Evolutionary conservation across 2,329 filamentous ascomycete genomes (phyloP), one percentile per base, ranked within the genome.

Genomic region (Aspergillus cejpii): DNA sequence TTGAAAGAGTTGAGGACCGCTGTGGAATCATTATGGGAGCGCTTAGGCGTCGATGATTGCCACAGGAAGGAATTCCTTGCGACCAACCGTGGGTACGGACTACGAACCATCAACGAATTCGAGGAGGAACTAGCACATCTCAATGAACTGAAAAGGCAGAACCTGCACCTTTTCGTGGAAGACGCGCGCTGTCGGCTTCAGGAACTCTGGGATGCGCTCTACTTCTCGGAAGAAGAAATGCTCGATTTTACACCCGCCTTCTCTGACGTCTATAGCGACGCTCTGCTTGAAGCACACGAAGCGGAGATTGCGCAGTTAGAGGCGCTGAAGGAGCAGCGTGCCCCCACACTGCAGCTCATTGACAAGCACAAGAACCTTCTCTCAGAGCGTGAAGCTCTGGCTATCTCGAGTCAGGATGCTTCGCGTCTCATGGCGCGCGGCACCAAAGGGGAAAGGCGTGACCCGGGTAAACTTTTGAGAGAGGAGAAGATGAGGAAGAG

Each of bases 401-500:
- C 83, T n/a, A 79, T 85, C 34, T 95, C 91, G 1, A 94, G 88
- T 58, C 90, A 96, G 63, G 94, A 98, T 66, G 90, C 92, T 11
- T 96, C 91, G 5, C 84, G 92, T 36, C 75, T 98, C 23, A 89
- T 97, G 84, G 80, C 83, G 58, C 88, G 91, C 49, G 90, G 90
- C 2, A 84, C 88, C 55, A 95, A 94, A 71, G 91, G 91, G 43
- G 91, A 97, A 71, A 87, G 84, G 67, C 86, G 94, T 51, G 92
- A 98, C 62, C 92, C 92, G 2, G 91, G 89, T 40, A 92, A 95
- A 69, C 76, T 98, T 12, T 75, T 98, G 41, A 80, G 92, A 23
- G 92, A 98, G 63, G 92, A 98, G 71, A 98, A 97, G 77, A 94
- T 95, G 87, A 83, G 92, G 48, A 98, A 98, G 78, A 80, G 90